A percentile compares a stretch with the other conserved stretches of the same genome.
Evolutionary conservation across 225 moss, liverwort and hornwort species (phyloP).

Genomic region (Polytrichum formosum): DNA sequence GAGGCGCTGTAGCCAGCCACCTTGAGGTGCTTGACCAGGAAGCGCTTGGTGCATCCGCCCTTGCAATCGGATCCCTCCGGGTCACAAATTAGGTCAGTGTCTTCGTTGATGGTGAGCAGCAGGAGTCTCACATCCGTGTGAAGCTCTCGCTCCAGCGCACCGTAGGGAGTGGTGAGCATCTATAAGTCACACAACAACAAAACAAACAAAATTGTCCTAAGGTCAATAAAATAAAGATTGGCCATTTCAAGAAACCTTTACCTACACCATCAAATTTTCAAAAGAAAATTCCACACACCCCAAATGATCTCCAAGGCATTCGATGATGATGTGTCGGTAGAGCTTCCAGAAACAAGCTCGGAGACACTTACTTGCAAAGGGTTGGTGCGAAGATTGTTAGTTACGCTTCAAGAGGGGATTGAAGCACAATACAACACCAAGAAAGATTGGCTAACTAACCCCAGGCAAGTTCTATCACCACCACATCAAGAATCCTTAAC

Average conservation of each 20-base stretch:
- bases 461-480: not conserved
- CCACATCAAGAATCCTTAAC: not conserved
- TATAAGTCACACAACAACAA: constrained; percentile 20
- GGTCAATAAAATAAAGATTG: not conserved
- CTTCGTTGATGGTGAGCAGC: constrained; percentile 71
- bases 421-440: too few species aligned
- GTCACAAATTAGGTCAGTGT: constrained; percentile 67
- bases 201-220: too few species aligned
- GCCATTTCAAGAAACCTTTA: not conserved
- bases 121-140: constrained; percentile 61
- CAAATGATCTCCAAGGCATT: not conserved
- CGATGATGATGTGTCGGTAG: not conserved
- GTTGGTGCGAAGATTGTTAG: too few species aligned
- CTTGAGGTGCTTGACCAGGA: constrained; percentile 60
- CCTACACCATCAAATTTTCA: too few species aligned
- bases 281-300: not conserved
- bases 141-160: constrained; percentile 59
- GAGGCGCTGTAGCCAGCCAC: constrained; percentile 60
- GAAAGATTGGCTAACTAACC: not conserved
- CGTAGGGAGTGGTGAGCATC: constrained; percentile 52
- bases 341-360: not conserved
- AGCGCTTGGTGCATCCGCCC: constrained; percentile 80
- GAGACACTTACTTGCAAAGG: not conserved
- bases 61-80: constrained; percentile 62
- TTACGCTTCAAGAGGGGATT: too few species aligned